A percentile compares a stretch with the other conserved stretches of the same genome.
phyloP scores from a whole-genome alignment of 768 basidiomycete genomes.

The Suillus sp. region DNA sequence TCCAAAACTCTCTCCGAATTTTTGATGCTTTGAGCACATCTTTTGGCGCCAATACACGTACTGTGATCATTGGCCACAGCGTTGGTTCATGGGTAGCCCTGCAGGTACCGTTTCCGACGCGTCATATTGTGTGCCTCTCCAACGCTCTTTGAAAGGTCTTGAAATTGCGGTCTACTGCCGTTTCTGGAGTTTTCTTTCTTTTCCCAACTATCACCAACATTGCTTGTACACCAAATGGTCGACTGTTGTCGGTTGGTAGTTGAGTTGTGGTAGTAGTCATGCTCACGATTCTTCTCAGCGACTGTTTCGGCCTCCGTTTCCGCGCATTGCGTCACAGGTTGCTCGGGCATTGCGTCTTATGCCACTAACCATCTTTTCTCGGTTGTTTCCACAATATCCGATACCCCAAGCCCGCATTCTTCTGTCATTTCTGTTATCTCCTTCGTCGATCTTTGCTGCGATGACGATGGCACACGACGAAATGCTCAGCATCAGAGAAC shows the following conservation, averaged over 20 bases:
- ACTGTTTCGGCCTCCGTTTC: conserved; percentile 49
- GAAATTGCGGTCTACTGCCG: conserved; percentile 42
- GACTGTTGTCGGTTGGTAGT: conserved; percentile 52
- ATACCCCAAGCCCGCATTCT: conserved; percentile 46
- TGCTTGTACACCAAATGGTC: conserved; percentile 64
- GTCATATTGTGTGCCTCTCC: conserved; percentile 1
- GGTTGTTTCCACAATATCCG: conserved; percentile 56
- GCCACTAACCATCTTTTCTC: conserved; percentile 45
- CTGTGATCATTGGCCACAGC: conserved; percentile 65
- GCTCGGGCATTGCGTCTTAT: conserved; percentile 44
- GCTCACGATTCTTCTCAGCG: conserved; percentile 34
- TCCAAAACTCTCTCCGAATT: conserved; percentile 56
- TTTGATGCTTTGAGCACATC: conserved; percentile 43
- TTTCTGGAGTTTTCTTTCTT: conserved; percentile 56
- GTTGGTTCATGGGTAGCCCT: conserved; percentile 71
- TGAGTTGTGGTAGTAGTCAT: background rate
- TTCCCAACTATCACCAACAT: conserved; percentile 74
- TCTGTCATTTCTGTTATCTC: conserved; percentile 51
- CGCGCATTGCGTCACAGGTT: conserved; percentile 44
- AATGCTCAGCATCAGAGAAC: conserved; percentile 58
- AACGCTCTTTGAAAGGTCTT: conserved; percentile 42
- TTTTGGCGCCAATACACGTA: conserved; percentile 37
- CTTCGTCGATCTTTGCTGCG: conserved; percentile 50
- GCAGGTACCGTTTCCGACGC: conserved; percentile 44
- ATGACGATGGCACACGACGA: conserved; percentile 69